Percentiles rank a stretch among this genome's conserved stretches.
Evolutionary conservation across 1,139 yeast genomes (phyloP).

Genomic region (Blastobotrys persicus): DNA sequence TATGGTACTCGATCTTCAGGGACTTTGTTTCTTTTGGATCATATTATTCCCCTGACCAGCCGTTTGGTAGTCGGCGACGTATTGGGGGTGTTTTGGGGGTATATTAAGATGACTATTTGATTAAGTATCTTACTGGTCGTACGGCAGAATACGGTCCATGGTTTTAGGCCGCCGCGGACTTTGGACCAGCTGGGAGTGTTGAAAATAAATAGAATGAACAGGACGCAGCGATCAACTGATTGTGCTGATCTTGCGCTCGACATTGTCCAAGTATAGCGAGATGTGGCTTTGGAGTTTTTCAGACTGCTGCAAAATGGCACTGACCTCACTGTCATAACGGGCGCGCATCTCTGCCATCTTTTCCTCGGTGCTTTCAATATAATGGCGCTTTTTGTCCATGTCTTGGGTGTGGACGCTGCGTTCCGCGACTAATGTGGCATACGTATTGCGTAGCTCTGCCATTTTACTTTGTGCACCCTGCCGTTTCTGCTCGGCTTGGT

Average conservation of each 20-base stretch:
- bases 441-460: slow-evolving; percentile 46
- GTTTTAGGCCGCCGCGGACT: too few relatives aligned
- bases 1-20: background rate
- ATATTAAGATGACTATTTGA: too few relatives aligned
- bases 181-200: too few relatives aligned
- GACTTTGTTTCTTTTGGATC: too few relatives aligned
- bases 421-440: slow-evolving; percentile 50
- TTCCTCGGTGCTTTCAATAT: slow-evolving; percentile 49
- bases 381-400: slow-evolving; percentile 47
- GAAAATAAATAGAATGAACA: too few relatives aligned
- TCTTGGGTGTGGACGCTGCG: slow-evolving; percentile 54
- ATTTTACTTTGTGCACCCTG: slow-evolving; percentile 47
- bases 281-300: slow-evolving; percentile 55
- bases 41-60: too few relatives aligned
- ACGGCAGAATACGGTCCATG: too few relatives aligned
- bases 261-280: slow-evolving; percentile 47
- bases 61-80: too few relatives aligned
- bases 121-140: too few relatives aligned
- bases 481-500: slow-evolving; percentile 50
- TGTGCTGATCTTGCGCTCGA: slow-evolving; percentile 41
- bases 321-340: slow-evolving; percentile 53
- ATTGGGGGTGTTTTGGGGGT: too few relatives aligned
- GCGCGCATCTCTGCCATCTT: slow-evolving; percentile 45
- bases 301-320: slow-evolving; percentile 53
- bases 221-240: too few relatives aligned